These are phyloP conservation scores for Orbilia oligospora DNA, from an alignment of 2,329 filamentous ascomycete genomes.

Conservation along the genomic window DNA sequence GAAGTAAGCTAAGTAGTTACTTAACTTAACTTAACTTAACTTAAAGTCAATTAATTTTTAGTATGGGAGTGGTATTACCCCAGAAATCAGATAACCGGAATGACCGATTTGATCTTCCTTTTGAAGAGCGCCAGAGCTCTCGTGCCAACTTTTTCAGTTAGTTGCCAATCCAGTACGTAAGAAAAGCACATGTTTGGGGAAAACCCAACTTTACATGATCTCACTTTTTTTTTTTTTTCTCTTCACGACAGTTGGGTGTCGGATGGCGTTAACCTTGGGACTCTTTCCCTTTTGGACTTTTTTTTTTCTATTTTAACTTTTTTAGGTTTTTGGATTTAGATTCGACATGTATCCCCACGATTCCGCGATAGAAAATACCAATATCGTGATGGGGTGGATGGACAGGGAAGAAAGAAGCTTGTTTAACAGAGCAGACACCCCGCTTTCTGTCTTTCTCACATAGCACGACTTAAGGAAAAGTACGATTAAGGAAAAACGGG, in stretches of 20 bases:
- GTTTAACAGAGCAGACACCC: background rate
- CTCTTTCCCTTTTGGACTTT: slow-evolving; percentile 1
- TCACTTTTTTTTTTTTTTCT: background rate
- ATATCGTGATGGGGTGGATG: slow-evolving; percentile 19
- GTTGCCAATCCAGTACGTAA: slow-evolving; percentile 57
- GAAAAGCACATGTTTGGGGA: slow-evolving; percentile 37
- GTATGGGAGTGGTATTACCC: slow-evolving; percentile 30
- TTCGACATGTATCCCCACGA: slow-evolving; percentile 49
- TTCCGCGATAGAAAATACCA: slow-evolving; percentile 35
- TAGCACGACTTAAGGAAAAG: no score
- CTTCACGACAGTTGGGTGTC: slow-evolving; percentile 10
- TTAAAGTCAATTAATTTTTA: no score
- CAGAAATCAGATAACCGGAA: slow-evolving; percentile 20
- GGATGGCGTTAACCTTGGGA: slow-evolving; percentile 10
- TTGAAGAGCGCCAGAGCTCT: slow-evolving; percentile 60
- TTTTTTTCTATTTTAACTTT: no score
- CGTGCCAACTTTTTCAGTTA: slow-evolving; percentile 22
- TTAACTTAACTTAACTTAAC: no score
- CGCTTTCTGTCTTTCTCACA: no score
- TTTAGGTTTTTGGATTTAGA: slow-evolving; percentile 3
- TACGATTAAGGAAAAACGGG: no score
- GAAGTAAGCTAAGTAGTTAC: no score
- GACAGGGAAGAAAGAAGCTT: slow-evolving; percentile 4
- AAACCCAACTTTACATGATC: background rate
- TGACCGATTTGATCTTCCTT: slow-evolving; percentile 21